Evolutionary conservation across 768 basidiomycete species (phyloP), one percentile per base, ranked within the genome.

Genomic region (Mycena leptocephala): DNA sequence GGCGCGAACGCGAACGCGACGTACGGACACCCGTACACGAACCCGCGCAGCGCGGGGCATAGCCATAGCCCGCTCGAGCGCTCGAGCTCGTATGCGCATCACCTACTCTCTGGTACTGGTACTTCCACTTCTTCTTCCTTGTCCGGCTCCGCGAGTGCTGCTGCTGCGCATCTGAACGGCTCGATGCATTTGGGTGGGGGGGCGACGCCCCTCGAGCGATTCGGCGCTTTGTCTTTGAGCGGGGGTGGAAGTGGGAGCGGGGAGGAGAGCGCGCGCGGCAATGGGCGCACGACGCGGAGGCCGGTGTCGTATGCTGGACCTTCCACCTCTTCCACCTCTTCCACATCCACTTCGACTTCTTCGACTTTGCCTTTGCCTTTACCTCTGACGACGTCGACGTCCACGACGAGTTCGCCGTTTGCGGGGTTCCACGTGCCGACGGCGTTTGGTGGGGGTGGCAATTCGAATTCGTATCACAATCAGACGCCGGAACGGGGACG

Each of bases 261-360:
- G 16, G 16, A 10, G 35, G 24, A 41, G 9, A 20, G 28, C 13
- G 74, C 8, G 46, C 18, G 41, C 30, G 70, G n/a, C n/a, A n/a
- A n/a, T n/a, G n/a, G n/a, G n/a, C n/a, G n/a, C n/a, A n/a, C n/a
- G n/a, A n/a, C n/a, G n/a, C n/a, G n/a, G n/a, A n/a, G 70, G 41
- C 76, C 76, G 20, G 68, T 77, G 24, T 74, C 72, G 61, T 77
- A 74, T 24, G 77, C 77, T 9, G 77, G 77, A 24, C 13, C 30
- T 4, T 53, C 61, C 26, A n/a, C 70, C 6, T 61, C 32, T 24
- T 32, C 51, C 3, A 22, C 62, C n/a, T 33, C 43, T n/a, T n/a
- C n/a, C n/a, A n/a, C n/a, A n/a, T n/a, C n/a, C n/a, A n/a, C n/a
- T n/a, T n/a, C n/a, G n/a, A n/a, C n/a, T n/a, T n/a, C n/a, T n/a